Evolutionary conservation across 345 rosid genomes (phyloP), one percentile per base, ranked within the genome.

Genomic region (Moricandia arvensis): DNA sequence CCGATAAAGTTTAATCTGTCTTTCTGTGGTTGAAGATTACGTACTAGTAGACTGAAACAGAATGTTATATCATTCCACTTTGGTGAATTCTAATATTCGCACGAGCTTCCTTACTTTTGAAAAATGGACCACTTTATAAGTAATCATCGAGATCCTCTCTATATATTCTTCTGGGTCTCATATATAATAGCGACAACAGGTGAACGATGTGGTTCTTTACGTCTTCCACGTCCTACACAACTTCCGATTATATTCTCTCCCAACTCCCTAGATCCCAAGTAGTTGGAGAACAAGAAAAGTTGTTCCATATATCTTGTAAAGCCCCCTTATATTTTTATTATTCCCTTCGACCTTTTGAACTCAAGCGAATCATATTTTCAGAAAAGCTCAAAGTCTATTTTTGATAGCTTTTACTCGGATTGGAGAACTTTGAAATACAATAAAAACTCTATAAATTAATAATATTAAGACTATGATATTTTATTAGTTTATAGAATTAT

Each of bases 271-370:
- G 55, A 68, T 63, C 80, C 80, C 66, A 77, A 71, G 66, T 64
- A 31, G 26, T 58, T 77, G 80, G 80, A 77, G 75, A 71, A 33
- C 75, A 33, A 41, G 31, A 55, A 70, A 77, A 70, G 71, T 77
- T 70, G 66, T 57, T 63, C 80, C 75, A 63, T 47, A 69, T 45
- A 53, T 76, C 69, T 69, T 69, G 59, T 63, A 63, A 76, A 53
- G 59, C 8, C 31, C n/a, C 7, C 17, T 76, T 63, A 49, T 27
- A 69, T 49, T 47, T 75, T 67, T 68, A 1, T 33, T 75, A 41
- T 74, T 57, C 71, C 21, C 26, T 59, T n/a, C 66, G 0, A n/a
- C 51, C 30, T 76, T 76, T 62, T 62, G 43, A 69, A 38, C 57
- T 69, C 60, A 31, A 57, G 12, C 15, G 51, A 58, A 70, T 58